A percentile compares a stretch with the other conserved stretches of the same genome.
These are phyloP conservation scores for Suillus clintonianus DNA, from an alignment of 768 basidiomycete species.

Conservation along the genomic window DNA sequence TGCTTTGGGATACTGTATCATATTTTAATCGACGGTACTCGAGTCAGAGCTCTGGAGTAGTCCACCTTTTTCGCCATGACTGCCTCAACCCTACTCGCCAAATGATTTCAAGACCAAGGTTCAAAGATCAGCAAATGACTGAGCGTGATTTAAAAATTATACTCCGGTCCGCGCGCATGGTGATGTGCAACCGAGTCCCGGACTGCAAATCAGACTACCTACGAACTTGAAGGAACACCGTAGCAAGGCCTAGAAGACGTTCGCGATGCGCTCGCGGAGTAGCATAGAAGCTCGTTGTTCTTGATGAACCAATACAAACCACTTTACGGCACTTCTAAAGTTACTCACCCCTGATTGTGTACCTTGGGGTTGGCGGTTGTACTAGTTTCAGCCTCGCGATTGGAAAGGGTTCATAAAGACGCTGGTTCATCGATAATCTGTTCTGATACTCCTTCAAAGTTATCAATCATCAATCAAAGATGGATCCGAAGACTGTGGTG, in stretches of 20 bases:
- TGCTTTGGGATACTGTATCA: slow-evolving; percentile 30
- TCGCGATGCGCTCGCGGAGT: background rate
- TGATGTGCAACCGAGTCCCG: background rate
- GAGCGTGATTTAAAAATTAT: background rate
- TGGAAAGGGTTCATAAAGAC: background rate
- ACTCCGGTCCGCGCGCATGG: background rate
- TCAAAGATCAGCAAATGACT: background rate
- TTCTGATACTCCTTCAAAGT: background rate
- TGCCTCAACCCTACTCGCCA: slow-evolving; percentile 1
- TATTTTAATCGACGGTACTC: slow-evolving; percentile 14
- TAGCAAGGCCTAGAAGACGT: background rate
- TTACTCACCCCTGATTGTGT: background rate
- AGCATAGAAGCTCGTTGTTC: background rate
- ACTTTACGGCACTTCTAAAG: background rate
- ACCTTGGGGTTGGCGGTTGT: background rate
- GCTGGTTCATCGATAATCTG: background rate
- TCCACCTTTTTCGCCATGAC: slow-evolving; percentile 18
- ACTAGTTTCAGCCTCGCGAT: background rate
- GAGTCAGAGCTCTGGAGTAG: slow-evolving; percentile 4
- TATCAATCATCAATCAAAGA: background rate
- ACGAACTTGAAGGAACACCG: background rate
- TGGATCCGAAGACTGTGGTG: background rate
- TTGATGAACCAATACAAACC: background rate
- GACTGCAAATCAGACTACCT: background rate
- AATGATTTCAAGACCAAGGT: background rate